These are phyloP conservation scores for Populus hybrid DNA, from an alignment of 441 rosid species.

Conservation along the genomic window DNA sequence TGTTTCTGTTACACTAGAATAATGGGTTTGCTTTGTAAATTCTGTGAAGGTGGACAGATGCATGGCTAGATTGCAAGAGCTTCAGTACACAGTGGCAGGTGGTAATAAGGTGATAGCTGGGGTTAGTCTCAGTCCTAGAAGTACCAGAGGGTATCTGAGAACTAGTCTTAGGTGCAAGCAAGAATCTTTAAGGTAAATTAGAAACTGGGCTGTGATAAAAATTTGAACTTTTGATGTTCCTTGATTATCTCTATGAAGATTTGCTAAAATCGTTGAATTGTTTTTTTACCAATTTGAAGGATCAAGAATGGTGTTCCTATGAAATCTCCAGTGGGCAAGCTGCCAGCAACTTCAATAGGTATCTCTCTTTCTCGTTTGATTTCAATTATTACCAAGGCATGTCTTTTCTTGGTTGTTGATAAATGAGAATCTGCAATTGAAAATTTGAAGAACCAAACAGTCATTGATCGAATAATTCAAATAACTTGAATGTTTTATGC, in stretches of 20 bases:
- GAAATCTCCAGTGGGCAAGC: slow-evolving; percentile 77
- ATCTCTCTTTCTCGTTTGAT: neutral
- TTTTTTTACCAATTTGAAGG: slow-evolving; percentile 33
- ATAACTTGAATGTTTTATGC: slow-evolving; percentile 11
- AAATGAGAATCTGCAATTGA: neutral
- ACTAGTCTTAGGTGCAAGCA: slow-evolving; percentile 97
- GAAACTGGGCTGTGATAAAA: neutral
- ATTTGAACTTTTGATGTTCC: neutral
- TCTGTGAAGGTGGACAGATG: slow-evolving; percentile 83
- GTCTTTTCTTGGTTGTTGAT: neutral
- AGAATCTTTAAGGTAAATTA: slow-evolving; percentile 69
- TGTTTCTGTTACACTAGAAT: neutral
- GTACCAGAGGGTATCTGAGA: slow-evolving; percentile 74
- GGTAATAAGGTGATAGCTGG: slow-evolving; percentile 78
- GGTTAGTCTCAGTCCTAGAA: slow-evolving; percentile 78
- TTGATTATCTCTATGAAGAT: neutral
- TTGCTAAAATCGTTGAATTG: neutral
- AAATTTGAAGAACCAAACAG: neutral
- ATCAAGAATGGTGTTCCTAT: slow-evolving; percentile 49
- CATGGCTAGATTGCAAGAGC: slow-evolving; percentile 90
- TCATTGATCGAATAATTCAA: neutral
- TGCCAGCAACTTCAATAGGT: slow-evolving; percentile 54
- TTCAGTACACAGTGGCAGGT: slow-evolving; percentile 82
- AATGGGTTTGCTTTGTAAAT: slow-evolving; percentile 4
- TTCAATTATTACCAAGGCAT: neutral